phyloP scores from a whole-genome alignment of 2,329 filamentous ascomycete species.

The Pseudocercospora pini-densiflorae region DNA sequence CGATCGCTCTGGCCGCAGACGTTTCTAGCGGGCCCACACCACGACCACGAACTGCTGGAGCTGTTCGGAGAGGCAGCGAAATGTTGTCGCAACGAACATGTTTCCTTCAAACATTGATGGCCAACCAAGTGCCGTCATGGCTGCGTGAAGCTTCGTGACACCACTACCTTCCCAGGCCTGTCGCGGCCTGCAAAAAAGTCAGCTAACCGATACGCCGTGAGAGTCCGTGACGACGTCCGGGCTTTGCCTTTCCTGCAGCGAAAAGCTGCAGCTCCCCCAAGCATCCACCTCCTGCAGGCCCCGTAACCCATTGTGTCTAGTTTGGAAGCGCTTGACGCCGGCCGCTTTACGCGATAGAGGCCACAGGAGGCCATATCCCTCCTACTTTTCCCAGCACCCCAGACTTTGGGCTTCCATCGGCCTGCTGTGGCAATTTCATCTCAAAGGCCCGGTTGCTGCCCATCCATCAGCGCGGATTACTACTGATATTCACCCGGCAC shows the following conservation, averaged over 20 bases:
- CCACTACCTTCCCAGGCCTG: background rate
- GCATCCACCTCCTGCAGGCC: constrained; percentile 18
- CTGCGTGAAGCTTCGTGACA: background rate
- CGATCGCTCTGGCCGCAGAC: background rate
- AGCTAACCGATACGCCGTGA: constrained; percentile 12
- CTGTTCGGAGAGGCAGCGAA: background rate
- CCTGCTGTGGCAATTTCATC: constrained; percentile 15
- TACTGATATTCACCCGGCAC: background rate
- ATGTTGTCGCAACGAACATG: background rate
- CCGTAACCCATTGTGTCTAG: constrained; percentile 17
- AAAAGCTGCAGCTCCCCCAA: constrained; percentile 10
- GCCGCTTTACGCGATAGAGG: constrained; percentile 7
- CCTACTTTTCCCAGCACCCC: constrained; percentile 9
- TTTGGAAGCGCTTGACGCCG: constrained; percentile 15
- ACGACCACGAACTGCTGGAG: background rate
- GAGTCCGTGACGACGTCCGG: constrained; percentile 12
- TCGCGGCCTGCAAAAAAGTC: constrained; percentile 16
- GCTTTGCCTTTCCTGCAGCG: constrained; percentile 3
- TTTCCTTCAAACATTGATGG: background rate
- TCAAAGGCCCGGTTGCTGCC: constrained; percentile 21
- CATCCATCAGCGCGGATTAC: constrained; percentile 14
- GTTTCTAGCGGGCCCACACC: background rate
- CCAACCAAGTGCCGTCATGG: background rate
- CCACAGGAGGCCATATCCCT: background rate
- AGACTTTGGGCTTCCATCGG: constrained; percentile 14